Percentiles rank a stretch among this genome's conserved stretches.
phyloP scores from a whole-genome alignment of 345 rosid species.

The Salix dunnii region DNA sequence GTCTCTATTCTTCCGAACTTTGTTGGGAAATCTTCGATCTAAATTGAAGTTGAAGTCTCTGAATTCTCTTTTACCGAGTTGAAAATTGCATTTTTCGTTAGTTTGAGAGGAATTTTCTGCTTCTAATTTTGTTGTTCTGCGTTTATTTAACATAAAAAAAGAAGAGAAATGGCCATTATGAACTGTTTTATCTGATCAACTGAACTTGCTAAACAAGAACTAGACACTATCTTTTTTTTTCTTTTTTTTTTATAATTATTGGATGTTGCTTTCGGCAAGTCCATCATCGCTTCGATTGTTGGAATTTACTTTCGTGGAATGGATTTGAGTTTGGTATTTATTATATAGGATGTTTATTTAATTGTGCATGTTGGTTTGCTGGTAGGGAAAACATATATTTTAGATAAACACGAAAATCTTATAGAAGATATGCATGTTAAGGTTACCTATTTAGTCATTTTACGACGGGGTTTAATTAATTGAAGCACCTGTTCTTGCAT shows the following conservation, averaged over 20 bases:
- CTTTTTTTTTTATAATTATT: neutral
- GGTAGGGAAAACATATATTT: neutral
- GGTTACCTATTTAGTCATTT: neutral
- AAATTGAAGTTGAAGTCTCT: neutral
- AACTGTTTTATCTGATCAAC: neutral
- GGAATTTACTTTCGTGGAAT: neutral
- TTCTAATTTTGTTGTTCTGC: neutral
- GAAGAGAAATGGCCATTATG: neutral
- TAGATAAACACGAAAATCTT: neutral
- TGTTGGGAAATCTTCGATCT: neutral
- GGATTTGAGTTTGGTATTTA: neutral
- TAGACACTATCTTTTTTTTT: neutral
- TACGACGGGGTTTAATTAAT: neutral
- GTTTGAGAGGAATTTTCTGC: neutral
- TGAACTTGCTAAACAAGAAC: neutral
- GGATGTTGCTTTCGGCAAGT: neutral
- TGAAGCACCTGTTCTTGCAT: neutral
- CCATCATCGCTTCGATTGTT: neutral
- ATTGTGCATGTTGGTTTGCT: neutral
- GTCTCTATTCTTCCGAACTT: neutral
- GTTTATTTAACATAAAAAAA: neutral
- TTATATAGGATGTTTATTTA: neutral
- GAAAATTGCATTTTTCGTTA: neutral
- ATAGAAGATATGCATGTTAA: neutral
- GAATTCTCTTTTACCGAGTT: neutral